Conservation (phyloP, 805 yeast species). For the Cyberlindnera meyerae region DNA sequence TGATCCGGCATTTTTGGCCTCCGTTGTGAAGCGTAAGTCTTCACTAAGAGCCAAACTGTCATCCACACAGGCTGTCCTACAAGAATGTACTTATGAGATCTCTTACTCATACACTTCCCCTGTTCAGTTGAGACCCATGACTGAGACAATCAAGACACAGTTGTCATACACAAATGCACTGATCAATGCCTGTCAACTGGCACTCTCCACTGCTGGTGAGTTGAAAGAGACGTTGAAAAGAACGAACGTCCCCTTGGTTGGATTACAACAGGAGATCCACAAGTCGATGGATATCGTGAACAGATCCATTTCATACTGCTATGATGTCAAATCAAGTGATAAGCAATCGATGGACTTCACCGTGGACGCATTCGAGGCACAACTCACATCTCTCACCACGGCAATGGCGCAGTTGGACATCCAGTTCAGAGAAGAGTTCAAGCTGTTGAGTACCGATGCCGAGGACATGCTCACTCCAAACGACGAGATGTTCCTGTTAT, state of each 20-base stretch:
- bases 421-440: conserved; percentile 31
- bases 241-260: conserved; percentile 29
- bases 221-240: conserved; percentile 29
- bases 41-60: conserved; percentile 30
- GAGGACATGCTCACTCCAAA: conserved; percentile 36
- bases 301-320: conserved; percentile 32
- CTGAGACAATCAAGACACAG: conserved; percentile 30
- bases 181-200: conserved; percentile 44
- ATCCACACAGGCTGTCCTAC: conserved; percentile 34
- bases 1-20: conserved; percentile 28
- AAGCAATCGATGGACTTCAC: conserved; percentile 18
- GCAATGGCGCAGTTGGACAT: conserved; percentile 33
- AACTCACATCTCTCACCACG: conserved; percentile 24
- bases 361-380: conserved; percentile 23
- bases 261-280: conserved; percentile 32
- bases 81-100: conserved; percentile 45
- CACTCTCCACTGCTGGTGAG: conserved; percentile 32
- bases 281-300: conserved; percentile 31
- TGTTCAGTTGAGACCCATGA: conserved; percentile 31
- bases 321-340: conserved; percentile 31
- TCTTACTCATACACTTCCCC: conserved; percentile 46
- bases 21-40: conserved; percentile 31
- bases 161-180: conserved; percentile 36
- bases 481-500: conserved; percentile 45
- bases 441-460: conserved; percentile 19